Evolutionary conservation across 164 flowering plant species (phyloP), one percentile per base, ranked within the genome.

Genomic region (Houttuynia cordata): DNA sequence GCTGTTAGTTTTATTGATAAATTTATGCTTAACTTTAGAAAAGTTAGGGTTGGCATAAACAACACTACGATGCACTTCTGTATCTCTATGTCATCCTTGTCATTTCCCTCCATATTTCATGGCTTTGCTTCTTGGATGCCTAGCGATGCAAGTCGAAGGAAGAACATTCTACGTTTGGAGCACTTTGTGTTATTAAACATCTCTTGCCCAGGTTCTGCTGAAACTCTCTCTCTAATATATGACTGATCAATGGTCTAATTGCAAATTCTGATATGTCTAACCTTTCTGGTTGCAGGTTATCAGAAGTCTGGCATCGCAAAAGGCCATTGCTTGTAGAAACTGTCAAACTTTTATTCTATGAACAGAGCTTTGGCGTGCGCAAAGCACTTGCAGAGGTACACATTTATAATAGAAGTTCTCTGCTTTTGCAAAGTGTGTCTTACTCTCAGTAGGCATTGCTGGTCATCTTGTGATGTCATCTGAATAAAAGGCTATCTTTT

Each of bases 61-160:
- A 30, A 2, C 37, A 30, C 24, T 20, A 19, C 10, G 4, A 10
- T 53, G 22, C 22, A 53, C 24, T 20, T 53, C 56, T 7, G 37
- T 2, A 30, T 30, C 4, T 53, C 22, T 20, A 18, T 53, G 3
- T 20, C n/a, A 20, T 8, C 3, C 18, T 53, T 53, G 45, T 54
- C 41, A 3, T 45, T 45, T 17, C 49, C 49, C 49, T 8, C 37
- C 37, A 30, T 30, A 45, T 45, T n/a, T 14, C 49, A 45, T 45
- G 14, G 17, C 2, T 17, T 45, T 24, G 3, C 61, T 14, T 62
- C 49, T 20, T 57, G 70, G 65, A 34, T 68, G 12, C 30, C 59
- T 72, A 94, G 99, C 83, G 79, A 80, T 91, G 97, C 85, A 78
- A 79, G 75, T 70, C 83, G 65, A 91, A 87, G 66, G 97, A 94